Evolutionary conservation across 129 eudicot species (phyloP).

Genomic region (Flaveria robusta): DNA sequence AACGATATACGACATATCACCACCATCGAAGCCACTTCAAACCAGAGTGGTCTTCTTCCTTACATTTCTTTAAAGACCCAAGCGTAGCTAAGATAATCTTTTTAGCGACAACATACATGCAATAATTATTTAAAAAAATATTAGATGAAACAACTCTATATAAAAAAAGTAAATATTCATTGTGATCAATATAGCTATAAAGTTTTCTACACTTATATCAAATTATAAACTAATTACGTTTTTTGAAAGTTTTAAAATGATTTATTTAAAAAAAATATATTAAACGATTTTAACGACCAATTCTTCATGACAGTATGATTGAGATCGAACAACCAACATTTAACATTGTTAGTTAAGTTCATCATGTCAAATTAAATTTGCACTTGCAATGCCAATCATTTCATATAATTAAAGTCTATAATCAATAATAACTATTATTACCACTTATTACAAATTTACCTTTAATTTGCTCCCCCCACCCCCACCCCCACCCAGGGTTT

Average conservation of each 20-base stretch:
- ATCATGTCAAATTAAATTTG: conserved; percentile 17
- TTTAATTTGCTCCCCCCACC: not conserved
- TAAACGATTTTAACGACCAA: not conserved
- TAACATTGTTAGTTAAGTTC: conserved; percentile 15
- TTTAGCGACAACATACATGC: no score
- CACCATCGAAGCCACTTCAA: no score
- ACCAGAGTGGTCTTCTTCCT: no score
- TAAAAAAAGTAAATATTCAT: no score
- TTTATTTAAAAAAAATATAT: not conserved
- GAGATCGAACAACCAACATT: not conserved
- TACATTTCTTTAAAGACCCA: no score
- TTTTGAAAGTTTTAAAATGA: not conserved
- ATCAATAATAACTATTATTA: not conserved
- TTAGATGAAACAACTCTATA: no score
- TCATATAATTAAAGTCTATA: conserved; percentile 13
- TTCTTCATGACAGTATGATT: not conserved
- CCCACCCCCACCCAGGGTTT: no score
- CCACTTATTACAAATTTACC: conserved; percentile 1
- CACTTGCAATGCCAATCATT: conserved; percentile 15
- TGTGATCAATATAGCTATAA: no score
- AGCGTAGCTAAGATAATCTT: no score
- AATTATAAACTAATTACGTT: not conserved
- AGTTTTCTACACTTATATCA: no score
- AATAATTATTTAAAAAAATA: no score
- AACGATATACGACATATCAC: no score